phyloP scores from a whole-genome alignment of 2,329 filamentous ascomycete species.

The Colletotrichum salicis region DNA sequence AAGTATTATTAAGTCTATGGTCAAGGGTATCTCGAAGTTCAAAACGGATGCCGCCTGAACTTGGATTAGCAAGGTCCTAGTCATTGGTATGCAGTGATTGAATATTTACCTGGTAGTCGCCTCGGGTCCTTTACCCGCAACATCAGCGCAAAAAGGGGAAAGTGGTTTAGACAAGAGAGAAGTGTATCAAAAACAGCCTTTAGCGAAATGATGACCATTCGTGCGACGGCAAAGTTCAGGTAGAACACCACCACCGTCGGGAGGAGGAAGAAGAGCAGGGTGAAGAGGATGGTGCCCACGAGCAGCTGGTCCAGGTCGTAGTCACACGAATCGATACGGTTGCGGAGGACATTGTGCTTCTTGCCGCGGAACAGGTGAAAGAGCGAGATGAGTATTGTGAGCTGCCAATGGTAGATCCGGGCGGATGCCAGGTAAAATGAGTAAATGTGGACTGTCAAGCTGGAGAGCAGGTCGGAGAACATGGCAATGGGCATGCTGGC shows the following conservation, averaged over 20 bases:
- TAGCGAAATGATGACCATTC: conserved; percentile 93
- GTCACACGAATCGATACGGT: conserved; percentile 98
- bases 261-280: conserved; percentile 90
- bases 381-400: conserved; percentile 95
- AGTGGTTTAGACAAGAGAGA: conserved; percentile 95
- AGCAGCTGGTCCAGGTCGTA: conserved; percentile 98
- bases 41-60: conserved; percentile 82
- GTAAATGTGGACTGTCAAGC: conserved; percentile 95
- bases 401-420: conserved; percentile 98
- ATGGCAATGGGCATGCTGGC: conserved; percentile 97
- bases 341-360: conserved; percentile 95
- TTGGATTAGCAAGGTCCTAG: conserved; percentile 59
- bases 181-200: conserved; percentile 93
- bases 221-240: conserved; percentile 90
- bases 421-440: conserved; percentile 97
- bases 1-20: conserved; percentile 54
- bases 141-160: conserved; percentile 97
- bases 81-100: fast-evolving
- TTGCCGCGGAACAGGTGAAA: conserved; percentile 98
- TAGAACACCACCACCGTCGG: conserved; percentile 98
- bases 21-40: conserved; percentile 81
- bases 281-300: conserved; percentile 96
- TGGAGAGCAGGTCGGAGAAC: conserved; percentile 91
- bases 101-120: conserved; percentile 78
- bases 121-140: conserved; percentile 91